Evolutionary conservation across 352 stramenopile genomes (phyloP).

Genomic region (Pythium rhizo-oryzae): DNA sequence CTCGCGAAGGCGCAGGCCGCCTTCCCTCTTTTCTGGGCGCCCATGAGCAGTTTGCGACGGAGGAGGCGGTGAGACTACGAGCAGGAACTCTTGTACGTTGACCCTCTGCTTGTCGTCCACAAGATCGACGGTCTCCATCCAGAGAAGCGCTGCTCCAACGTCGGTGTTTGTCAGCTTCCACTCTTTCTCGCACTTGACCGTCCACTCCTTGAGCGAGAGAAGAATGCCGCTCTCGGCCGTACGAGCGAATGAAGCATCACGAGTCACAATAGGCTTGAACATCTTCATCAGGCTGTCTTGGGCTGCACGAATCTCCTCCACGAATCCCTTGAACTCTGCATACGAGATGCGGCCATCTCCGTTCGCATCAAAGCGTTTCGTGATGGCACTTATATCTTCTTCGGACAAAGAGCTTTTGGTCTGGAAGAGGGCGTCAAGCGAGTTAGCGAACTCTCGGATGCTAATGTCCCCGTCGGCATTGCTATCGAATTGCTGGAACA

Average conservation of each 20-base stretch:
- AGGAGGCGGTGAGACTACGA: conserved; percentile 19
- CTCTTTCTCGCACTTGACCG: conserved; percentile 34
- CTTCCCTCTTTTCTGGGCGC: conserved; percentile 8
- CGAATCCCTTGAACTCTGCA: conserved; percentile 66
- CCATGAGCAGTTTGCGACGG: neutral
- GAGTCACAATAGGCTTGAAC: conserved; percentile 9
- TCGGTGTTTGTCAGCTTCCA: conserved; percentile 33
- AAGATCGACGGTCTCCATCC: conserved; percentile 30
- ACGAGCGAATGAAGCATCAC: neutral
- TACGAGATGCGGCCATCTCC: conserved; percentile 58
- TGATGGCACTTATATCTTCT: conserved; percentile 44
- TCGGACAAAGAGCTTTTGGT: conserved; percentile 33
- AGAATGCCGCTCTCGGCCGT: neutral
- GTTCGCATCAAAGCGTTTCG: conserved; percentile 57
- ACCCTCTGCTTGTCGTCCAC: conserved; percentile 34
- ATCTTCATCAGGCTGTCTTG: conserved; percentile 15
- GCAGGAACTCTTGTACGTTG: conserved; percentile 34
- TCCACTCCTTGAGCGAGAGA: conserved; percentile 34
- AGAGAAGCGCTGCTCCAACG: conserved; percentile 16
- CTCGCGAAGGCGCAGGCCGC: conserved; percentile 25
- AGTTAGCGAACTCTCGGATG: conserved; percentile 51
- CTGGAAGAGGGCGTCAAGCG: conserved; percentile 55
- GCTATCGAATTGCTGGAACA: conserved; percentile 81
- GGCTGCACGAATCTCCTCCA: conserved; percentile 35
- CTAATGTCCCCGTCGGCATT: conserved; percentile 65